phyloP scores from a whole-genome alignment of 169 alveolate genomes.

The Perkinsus chesapeaki region DNA sequence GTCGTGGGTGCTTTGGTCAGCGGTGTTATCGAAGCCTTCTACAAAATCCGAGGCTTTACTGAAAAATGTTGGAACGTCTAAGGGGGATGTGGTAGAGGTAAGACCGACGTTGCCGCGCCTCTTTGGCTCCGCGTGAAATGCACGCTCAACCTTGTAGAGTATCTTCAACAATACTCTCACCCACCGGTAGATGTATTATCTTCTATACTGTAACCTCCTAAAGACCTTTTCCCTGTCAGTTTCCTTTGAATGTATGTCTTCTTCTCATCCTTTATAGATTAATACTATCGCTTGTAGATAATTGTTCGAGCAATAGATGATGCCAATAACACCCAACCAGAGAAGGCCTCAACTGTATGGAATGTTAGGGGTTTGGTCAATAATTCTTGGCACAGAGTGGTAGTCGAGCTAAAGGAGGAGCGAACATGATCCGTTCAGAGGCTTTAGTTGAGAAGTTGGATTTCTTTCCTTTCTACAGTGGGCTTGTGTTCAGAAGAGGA shows the following conservation, averaged over 20 bases:
- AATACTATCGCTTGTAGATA: too few species aligned
- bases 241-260: too few species aligned
- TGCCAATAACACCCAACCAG: conserved; percentile 23
- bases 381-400: conserved; percentile 19
- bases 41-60: neutral
- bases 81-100: conserved; percentile 12
- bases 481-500: too few species aligned
- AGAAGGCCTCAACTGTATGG: conserved; percentile 11
- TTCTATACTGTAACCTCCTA: too few species aligned
- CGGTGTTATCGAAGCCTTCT: neutral
- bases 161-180: too few species aligned
- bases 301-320: conserved; percentile 24
- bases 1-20: neutral
- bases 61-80: neutral
- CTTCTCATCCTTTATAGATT: too few species aligned
- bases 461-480: neutral
- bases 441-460: neutral
- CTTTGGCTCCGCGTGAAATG: too few species aligned
- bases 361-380: conserved; percentile 26
- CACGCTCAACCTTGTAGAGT: too few species aligned
- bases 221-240: too few species aligned
- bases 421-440: neutral
- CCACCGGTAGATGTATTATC: too few species aligned
- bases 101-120: too few species aligned
- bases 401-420: neutral